Percentiles rank a stretch among this genome's conserved stretches.
Evolutionary conservation across 176 grass and related monocot genomes (phyloP).

Genomic region (Lolium rigidum): DNA sequence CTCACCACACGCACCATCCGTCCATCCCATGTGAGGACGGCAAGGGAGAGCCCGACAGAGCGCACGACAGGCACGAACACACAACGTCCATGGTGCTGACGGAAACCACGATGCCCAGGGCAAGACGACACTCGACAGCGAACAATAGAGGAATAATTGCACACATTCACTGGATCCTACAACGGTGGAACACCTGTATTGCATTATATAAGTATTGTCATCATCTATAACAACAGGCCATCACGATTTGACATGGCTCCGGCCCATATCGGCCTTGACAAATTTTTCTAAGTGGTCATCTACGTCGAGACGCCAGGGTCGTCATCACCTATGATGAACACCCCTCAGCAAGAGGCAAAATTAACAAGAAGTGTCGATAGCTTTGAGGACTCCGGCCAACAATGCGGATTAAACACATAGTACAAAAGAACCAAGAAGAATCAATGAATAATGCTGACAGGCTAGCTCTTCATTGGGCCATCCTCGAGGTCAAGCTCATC

Average conservation of each 20-base stretch:
- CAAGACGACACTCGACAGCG: slow-evolving; percentile 2
- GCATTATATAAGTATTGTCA: slow-evolving; percentile 24
- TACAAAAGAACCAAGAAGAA: slow-evolving; percentile 61
- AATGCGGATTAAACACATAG: slow-evolving; percentile 37
- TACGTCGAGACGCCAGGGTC: slow-evolving; percentile 33
- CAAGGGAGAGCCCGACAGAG: slow-evolving; percentile 34
- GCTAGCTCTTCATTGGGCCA: slow-evolving; percentile 76
- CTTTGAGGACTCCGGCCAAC: slow-evolving; percentile 28
- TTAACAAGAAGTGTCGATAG: slow-evolving; percentile 47
- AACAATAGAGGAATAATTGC: not conserved
- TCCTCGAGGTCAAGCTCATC: slow-evolving; percentile 79
- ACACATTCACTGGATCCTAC: slow-evolving; percentile 17
- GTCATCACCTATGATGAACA: slow-evolving; percentile 14
- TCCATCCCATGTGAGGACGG: slow-evolving; percentile 40
- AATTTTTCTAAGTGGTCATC: slow-evolving; percentile 48
- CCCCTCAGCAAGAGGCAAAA: slow-evolving; percentile 38
- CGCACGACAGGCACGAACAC: not conserved
- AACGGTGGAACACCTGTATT: slow-evolving; percentile 41
- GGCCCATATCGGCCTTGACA: slow-evolving; percentile 21
- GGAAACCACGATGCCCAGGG: not conserved
- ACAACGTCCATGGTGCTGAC: not conserved
- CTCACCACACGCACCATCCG: not conserved
- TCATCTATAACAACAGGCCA: slow-evolving; percentile 54
- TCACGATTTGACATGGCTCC: slow-evolving; percentile 36
- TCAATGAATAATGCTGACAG: slow-evolving; percentile 44